Conservation (phyloP, 805 yeast genomes). For the Brettanomyces sp. region DNA sequence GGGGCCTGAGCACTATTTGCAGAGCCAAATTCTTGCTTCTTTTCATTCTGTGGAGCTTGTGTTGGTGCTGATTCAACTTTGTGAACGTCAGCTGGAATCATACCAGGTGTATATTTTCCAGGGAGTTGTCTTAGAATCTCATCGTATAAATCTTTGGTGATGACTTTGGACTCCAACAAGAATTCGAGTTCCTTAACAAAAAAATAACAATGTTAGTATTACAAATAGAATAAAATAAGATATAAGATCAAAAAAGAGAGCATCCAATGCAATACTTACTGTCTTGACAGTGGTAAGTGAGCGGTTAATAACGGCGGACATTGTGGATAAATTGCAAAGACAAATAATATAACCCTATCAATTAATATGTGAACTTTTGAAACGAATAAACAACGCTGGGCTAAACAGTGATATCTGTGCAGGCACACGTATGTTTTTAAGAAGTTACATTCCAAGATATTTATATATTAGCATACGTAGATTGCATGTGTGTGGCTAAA, state of each 20-base stretch:
- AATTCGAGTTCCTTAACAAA: slow-evolving; percentile 58
- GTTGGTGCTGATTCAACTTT: background rate
- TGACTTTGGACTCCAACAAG: slow-evolving; percentile 63
- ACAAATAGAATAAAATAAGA: slow-evolving; percentile 1
- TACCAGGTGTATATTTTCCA: slow-evolving; percentile 40
- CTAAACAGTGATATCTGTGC: too few species aligned
- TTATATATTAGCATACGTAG: background rate
- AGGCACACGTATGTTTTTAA: too few species aligned
- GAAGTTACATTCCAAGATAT: background rate
- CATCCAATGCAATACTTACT: slow-evolving; percentile 15
- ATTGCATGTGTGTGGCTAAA: background rate
- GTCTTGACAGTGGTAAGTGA: slow-evolving; percentile 66
- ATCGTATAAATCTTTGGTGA: slow-evolving; percentile 45
- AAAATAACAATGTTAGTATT: background rate
- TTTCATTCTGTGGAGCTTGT: slow-evolving; percentile 1
- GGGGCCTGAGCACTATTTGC: slow-evolving; percentile 2
- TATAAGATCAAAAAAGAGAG: background rate
- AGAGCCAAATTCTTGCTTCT: slow-evolving; percentile 2
- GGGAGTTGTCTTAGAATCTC: slow-evolving; percentile 49
- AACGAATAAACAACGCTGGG: too few species aligned
- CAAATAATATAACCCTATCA: too few species aligned
- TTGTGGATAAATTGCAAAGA: slow-evolving; percentile 1
- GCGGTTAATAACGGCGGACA: slow-evolving; percentile 60
- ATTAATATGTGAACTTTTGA: too few species aligned
- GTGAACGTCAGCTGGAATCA: slow-evolving; percentile 14